Percentiles rank a stretch among this genome's conserved stretches.
Evolutionary conservation across 768 basidiomycete genomes (phyloP).

Genomic region (Auricularia heimuer): DNA sequence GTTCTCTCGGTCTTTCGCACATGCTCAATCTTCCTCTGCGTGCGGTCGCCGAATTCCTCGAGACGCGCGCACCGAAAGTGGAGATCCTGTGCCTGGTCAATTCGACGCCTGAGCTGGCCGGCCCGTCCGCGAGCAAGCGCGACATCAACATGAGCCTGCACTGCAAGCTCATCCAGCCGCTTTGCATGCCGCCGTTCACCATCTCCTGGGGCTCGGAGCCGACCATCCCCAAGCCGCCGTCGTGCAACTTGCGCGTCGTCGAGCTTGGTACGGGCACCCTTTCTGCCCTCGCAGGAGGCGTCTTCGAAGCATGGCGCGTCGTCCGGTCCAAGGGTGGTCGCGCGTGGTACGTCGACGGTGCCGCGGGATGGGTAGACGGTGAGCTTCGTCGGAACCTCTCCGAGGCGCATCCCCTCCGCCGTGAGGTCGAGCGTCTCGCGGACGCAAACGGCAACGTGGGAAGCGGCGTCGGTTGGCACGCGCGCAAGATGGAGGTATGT

Average conservation of each 20-base stretch:
- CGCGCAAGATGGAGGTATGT: conserved; percentile 91
- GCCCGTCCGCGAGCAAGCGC: conserved; percentile 33
- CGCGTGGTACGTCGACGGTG: conserved; percentile 91
- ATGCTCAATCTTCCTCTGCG: conserved; percentile 62
- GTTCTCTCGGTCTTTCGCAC: conserved; percentile 85
- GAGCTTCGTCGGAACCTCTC: conserved; percentile 48
- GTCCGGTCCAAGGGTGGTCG: conserved; percentile 87
- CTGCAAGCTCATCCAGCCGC: conserved; percentile 63
- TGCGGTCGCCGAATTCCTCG: conserved; percentile 59
- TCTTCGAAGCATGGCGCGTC: conserved; percentile 79
- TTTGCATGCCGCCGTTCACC: conserved; percentile 70
- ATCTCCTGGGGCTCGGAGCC: conserved; percentile 32
- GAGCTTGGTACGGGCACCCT: conserved; percentile 72
- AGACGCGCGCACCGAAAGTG: conserved; percentile 56
- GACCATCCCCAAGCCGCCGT: conserved; percentile 26
- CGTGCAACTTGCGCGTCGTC: conserved; percentile 72
- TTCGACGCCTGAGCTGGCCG: conserved; percentile 68
- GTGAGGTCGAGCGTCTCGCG: conserved; percentile 62
- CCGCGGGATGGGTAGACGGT: conserved; percentile 60
- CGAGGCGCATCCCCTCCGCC: conserved; percentile 53
- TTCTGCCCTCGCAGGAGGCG: conserved; percentile 52
- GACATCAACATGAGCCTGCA: conserved; percentile 40
- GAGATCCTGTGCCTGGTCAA: conserved; percentile 78
- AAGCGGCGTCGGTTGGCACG: conserved; percentile 90
- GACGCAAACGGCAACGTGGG: conserved; percentile 82